Conservation (phyloP, 2,329 filamentous ascomycete genomes). For the Kalmusia sp. region DNA sequence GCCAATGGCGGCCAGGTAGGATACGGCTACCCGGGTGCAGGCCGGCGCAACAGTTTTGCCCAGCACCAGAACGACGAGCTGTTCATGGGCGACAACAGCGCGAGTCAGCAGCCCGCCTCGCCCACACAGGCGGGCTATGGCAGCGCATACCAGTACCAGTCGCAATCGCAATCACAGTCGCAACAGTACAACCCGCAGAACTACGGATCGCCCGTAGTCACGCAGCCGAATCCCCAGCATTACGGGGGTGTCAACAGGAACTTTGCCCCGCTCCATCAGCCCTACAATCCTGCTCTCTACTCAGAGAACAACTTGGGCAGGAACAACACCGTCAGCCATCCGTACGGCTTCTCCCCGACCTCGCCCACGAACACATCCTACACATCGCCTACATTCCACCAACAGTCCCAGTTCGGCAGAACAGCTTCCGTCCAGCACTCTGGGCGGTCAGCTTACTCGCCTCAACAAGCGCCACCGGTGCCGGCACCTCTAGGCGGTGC, state of each 20-base stretch:
- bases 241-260: conserved; percentile 55
- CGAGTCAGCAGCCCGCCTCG: conserved; percentile 35
- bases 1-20: conserved; percentile 54
- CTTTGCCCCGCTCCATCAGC: conserved; percentile 46
- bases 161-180: conserved; percentile 55
- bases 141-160: conserved; percentile 46
- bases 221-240: conserved; percentile 67
- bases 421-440: conserved; percentile 35
- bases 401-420: conserved; percentile 42
- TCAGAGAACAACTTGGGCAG: conserved; percentile 41
- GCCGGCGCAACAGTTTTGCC: conserved; percentile 42
- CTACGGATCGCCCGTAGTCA: conserved; percentile 56
- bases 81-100: conserved; percentile 58
- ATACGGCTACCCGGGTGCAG: conserved; percentile 46
- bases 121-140: conserved; percentile 33
- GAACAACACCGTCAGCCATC: conserved; percentile 41
- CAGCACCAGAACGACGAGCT: conserved; percentile 63
- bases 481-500: conserved; percentile 44
- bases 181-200: conserved; percentile 68
- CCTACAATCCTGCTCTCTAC: conserved; percentile 56
- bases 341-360: conserved; percentile 47
- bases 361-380: conserved; percentile 37
- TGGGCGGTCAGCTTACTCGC: conserved; percentile 40
- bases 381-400: conserved; percentile 37
- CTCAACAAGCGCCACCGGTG: conserved; percentile 45